Evolutionary conservation across 2,329 filamentous ascomycete species (phyloP).

Genomic region (Diaporthe longicolla): DNA sequence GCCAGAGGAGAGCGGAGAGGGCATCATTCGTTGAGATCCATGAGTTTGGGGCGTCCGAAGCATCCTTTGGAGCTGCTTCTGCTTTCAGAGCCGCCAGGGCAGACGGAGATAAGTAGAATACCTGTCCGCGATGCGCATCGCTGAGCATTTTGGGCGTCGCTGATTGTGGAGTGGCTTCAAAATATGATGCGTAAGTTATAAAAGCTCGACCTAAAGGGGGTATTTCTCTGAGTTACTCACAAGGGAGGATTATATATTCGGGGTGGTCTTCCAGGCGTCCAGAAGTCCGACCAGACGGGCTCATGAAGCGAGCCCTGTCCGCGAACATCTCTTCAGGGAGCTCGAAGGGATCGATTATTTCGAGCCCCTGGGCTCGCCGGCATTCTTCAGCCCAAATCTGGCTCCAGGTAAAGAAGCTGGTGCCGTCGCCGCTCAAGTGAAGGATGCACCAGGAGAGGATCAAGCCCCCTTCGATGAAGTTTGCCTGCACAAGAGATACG

Average conservation of each 20-base stretch:
- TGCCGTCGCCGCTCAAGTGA: constrained; percentile 54
- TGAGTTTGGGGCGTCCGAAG: constrained; percentile 45
- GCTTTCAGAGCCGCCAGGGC: constrained; percentile 50
- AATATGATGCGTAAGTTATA: background rate
- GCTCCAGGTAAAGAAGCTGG: constrained; percentile 50
- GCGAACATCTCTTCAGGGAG: constrained; percentile 49
- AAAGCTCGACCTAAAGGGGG: background rate
- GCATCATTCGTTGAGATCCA: constrained; percentile 54
- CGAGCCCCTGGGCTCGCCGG: constrained; percentile 49
- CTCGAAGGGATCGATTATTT: constrained; percentile 45
- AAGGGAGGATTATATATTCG: constrained; percentile 51
- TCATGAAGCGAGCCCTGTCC: constrained; percentile 49
- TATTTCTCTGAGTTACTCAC: background rate
- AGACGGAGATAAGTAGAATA: constrained; percentile 50
- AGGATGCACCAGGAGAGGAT: constrained; percentile 48
- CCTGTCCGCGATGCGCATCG: constrained; percentile 49
- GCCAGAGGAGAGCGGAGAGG: constrained; percentile 56
- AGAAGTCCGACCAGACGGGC: constrained; percentile 48
- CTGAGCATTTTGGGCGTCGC: constrained; percentile 52
- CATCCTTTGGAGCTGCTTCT: constrained; percentile 50
- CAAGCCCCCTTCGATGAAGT: constrained; percentile 50
- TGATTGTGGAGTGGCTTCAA: constrained; percentile 47
- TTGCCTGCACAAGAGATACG: constrained; percentile 46
- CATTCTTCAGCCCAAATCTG: constrained; percentile 55
- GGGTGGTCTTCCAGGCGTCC: constrained; percentile 51